Base-by-base conservation (phyloP, 768 basidiomycete genomes). In the Crucibulum laeve region DNA sequence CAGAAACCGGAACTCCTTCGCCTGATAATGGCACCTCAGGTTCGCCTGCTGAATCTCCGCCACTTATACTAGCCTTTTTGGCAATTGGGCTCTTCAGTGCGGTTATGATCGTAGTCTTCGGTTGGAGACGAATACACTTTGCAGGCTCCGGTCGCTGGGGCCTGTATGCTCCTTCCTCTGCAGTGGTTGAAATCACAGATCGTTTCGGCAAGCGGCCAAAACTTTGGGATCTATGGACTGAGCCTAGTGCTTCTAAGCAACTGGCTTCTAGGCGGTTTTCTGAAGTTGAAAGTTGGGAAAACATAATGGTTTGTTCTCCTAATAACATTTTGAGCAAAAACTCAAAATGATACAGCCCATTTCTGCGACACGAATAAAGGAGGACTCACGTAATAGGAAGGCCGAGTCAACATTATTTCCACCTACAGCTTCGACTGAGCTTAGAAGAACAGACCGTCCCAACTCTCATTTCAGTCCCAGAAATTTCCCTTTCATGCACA, bases 41-140 rank as follows among this genome's bases (percentile, higher is more conserved):
- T 48, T 52, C 63, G n/a, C 52, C 64, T 1, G 50, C 51, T 1
- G 65, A 62, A 8, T 78, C 77, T 0, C 75, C 78, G 0, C 76
- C 77, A 4, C 65, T 83, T 49, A 74, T 84, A 36, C 66, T 82
- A 26, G 78, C 74, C 1, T 78, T 82, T 53, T 60, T 84, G 19
- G 74, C 76, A n/a, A 70, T 80, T 22, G 78, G 76, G 3, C 52
- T 84, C 14, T 78, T 82, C 49, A 58, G 63, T 15, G 57, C 68
- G n/a, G 67, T 67, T 0, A 72, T 81, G 65, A 45, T 76, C 8
- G 59, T 67, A 6, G 65, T 77, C 25, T 72, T 79, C 36, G 71
- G 68, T 10, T 76, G 74, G 70, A 58, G 68, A 46, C 61, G 68
- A 38, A 38, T 69, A 40, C 57, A 65, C 42, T 43, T 47, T 8